These are phyloP conservation scores for Naumovozyma castellii DNA, from an alignment of 805 yeast genomes.

Conservation along the genomic window DNA sequence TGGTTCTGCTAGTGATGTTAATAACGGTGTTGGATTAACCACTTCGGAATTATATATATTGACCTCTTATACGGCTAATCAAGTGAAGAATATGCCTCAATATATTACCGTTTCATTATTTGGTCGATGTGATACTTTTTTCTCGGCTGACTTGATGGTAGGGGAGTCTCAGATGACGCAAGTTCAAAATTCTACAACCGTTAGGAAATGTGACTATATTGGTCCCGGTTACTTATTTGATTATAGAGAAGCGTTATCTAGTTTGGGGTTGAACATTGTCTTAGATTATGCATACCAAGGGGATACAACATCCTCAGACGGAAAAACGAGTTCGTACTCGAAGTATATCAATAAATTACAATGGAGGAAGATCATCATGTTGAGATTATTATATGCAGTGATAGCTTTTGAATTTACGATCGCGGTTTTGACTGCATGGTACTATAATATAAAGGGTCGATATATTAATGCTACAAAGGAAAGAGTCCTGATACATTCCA, in stretches of 20 bases:
- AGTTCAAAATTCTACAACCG: conserved; percentile 8
- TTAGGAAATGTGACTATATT: conserved; percentile 8
- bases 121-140: conserved; percentile 19
- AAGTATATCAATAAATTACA: conserved; percentile 8
- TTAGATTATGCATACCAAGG: conserved; percentile 23
- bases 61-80: conserved; percentile 20
- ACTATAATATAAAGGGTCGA: conserved; percentile 21
- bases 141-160: conserved; percentile 4
- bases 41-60: conserved; percentile 24
- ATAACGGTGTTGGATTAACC: conserved; percentile 26
- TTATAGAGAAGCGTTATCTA: conserved; percentile 19
- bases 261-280: conserved; percentile 22
- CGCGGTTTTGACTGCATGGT: conserved; percentile 15
- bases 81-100: conserved; percentile 21
- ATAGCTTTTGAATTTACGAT: conserved; percentile 8
- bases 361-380: conserved; percentile 11
- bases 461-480: conserved; percentile 15
- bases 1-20: conserved; percentile 17
- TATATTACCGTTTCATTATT: conserved; percentile 19
- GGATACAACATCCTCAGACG: conserved; percentile 1
- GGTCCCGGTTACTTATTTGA: conserved; percentile 21
- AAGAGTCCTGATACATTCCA: conserved; percentile 14
- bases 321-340: conserved; percentile 4
- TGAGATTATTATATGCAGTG: conserved; percentile 13
- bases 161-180: conserved; percentile 3